phyloP scores from a whole-genome alignment of 352 stramenopile genomes.

The Aphanomyces cochlioides region DNA sequence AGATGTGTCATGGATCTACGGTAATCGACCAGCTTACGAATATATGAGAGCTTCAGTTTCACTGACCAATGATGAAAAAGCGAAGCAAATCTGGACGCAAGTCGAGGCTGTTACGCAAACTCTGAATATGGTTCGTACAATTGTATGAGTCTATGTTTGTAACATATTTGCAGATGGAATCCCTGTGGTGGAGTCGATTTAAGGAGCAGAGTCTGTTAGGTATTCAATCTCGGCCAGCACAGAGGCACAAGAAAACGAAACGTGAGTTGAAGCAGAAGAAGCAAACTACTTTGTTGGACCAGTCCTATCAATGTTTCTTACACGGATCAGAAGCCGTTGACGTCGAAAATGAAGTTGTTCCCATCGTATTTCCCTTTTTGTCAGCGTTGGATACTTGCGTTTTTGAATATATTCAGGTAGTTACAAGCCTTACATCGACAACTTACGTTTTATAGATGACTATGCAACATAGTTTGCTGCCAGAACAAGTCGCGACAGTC shows the following conservation, averaged over 20 bases:
- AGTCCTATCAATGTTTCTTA: conserved; percentile 78
- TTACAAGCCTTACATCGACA: not conserved
- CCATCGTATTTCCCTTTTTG: conserved; percentile 69
- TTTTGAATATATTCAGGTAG: conserved; percentile 43
- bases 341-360: conserved; percentile 68
- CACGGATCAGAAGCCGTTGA: conserved; percentile 68
- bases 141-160: not conserved
- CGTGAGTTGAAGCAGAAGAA: conserved; percentile 3
- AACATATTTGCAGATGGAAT: conserved; percentile 14
- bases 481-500: not conserved
- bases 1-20: conserved; percentile 4
- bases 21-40: conserved; percentile 8
- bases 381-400: conserved; percentile 58
- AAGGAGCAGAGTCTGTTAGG: conserved; percentile 20
- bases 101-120: conserved; percentile 20
- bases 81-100: not conserved
- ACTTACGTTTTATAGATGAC: conserved; percentile 14
- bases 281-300: conserved; percentile 56
- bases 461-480: not conserved
- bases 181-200: conserved; percentile 24
- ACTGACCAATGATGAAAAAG: not conserved
- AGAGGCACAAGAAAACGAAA: conserved; percentile 24
- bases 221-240: not conserved
- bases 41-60: conserved; percentile 10
- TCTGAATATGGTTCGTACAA: conserved; percentile 21